phyloP scores from a whole-genome alignment of 192 early-diverging fungal species.

The Umbelopsis sp. region DNA sequence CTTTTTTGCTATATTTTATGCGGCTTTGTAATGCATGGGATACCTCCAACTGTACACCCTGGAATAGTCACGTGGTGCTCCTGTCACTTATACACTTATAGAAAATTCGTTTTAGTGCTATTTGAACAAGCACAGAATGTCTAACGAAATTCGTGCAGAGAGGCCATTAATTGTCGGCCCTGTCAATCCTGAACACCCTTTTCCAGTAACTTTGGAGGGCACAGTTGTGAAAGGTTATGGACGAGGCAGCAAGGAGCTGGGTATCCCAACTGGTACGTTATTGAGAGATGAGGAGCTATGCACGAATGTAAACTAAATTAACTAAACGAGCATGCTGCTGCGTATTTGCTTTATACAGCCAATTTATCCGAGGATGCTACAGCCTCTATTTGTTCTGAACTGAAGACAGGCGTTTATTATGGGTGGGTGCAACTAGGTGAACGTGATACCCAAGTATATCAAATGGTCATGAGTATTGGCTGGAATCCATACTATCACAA shows the following conservation, averaged over 20 bases:
- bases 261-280: constrained; percentile 89
- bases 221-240: constrained; percentile 90
- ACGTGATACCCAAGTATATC: constrained; percentile 59
- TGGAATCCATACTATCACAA: constrained; percentile 99
- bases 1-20: too few relatives aligned
- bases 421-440: constrained; percentile 88
- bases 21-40: too few relatives aligned
- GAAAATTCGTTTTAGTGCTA: neutral
- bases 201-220: constrained; percentile 81
- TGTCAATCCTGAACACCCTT: constrained; percentile 64
- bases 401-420: constrained; percentile 91
- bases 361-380: constrained; percentile 86
- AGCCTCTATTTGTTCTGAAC: constrained; percentile 54
- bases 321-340: neutral
- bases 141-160: constrained; percentile 21
- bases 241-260: constrained; percentile 93
- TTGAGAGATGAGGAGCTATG: neutral
- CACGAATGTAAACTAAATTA: too few relatives aligned
- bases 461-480: constrained; percentile 98
- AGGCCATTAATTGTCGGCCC: constrained; percentile 70
- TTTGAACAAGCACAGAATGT: neutral
- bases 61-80: neutral
- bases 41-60: too few relatives aligned
- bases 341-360: constrained; percentile 51
- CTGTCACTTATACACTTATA: neutral